These are phyloP conservation scores for Boletus tylopilopsis DNA, from an alignment of 768 basidiomycete species.

Conservation along the genomic window DNA sequence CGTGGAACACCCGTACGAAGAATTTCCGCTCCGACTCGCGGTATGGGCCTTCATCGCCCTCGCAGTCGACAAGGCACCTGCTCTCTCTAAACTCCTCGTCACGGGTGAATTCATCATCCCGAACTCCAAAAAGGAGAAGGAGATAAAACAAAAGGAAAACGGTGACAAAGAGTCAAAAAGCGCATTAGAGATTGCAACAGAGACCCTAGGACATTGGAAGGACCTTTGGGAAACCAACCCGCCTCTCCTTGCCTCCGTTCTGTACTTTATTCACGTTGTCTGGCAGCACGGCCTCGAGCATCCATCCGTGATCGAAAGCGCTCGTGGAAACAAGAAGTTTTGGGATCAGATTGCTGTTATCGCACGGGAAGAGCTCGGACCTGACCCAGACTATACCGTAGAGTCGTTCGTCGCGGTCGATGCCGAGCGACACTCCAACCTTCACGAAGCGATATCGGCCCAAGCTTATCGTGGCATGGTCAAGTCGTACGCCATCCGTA, in stretches of 20 bases:
- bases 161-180: slow-evolving; percentile 40
- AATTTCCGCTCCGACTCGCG: slow-evolving; percentile 62
- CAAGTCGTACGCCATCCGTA: slow-evolving; percentile 72
- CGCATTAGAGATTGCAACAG: slow-evolving; percentile 64
- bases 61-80: slow-evolving; percentile 83
- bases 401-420: slow-evolving; percentile 42
- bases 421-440: slow-evolving; percentile 42
- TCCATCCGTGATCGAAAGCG: slow-evolving; percentile 49
- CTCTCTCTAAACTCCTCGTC: slow-evolving; percentile 75
- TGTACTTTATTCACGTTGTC: slow-evolving; percentile 72
- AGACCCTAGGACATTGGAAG: slow-evolving; percentile 67
- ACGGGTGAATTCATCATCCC: slow-evolving; percentile 64
- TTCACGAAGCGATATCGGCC: slow-evolving; percentile 56
- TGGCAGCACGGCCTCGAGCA: slow-evolving; percentile 83
- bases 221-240: slow-evolving; percentile 77
- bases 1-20: slow-evolving; percentile 76
- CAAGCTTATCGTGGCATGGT: slow-evolving; percentile 68
- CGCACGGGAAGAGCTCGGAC: slow-evolving; percentile 66
- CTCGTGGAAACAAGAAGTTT: slow-evolving; percentile 56
- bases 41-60: slow-evolving; percentile 84
- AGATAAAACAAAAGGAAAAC: slow-evolving; percentile 21
- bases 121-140: slow-evolving; percentile 36
- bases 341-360: slow-evolving; percentile 70
- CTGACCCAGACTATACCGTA: slow-evolving; percentile 63
- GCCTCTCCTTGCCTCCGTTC: slow-evolving; percentile 64